Evolutionary conservation across 1,284 basidiomycete species (phyloP).

Genomic region (Salmacisia buchloeana): DNA sequence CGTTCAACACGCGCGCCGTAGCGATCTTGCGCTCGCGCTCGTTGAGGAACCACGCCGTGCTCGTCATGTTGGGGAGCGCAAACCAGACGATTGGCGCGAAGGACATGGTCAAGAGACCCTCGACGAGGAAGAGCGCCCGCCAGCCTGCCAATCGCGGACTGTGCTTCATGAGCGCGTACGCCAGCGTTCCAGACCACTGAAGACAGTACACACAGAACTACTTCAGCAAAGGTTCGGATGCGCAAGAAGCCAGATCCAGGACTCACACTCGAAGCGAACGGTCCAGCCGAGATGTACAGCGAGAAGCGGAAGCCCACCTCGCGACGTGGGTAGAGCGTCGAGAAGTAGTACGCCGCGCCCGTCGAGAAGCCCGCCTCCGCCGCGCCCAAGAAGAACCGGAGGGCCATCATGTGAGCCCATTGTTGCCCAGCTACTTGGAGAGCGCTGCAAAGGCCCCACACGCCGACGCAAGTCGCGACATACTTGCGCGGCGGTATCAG

Average conservation of each 20-base stretch:
- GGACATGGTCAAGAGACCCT: constrained; percentile 38
- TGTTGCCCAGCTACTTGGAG: constrained; percentile 35
- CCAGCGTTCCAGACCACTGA: constrained; percentile 24
- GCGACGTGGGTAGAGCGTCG: constrained; percentile 37
- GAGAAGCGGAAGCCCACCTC: constrained; percentile 45
- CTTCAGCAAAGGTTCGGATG: constrained; percentile 17
- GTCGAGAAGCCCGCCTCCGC: constrained; percentile 41
- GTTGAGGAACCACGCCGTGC: constrained; percentile 32
- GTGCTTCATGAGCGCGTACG: constrained; percentile 38
- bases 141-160: constrained; percentile 25
- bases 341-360: constrained; percentile 33
- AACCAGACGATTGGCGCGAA: constrained; percentile 30
- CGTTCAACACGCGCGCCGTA: constrained; percentile 27
- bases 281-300: constrained; percentile 21
- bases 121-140: constrained; percentile 40
- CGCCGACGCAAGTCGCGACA: constrained; percentile 31
- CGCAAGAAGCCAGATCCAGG: no score
- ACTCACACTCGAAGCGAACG: constrained; percentile 15
- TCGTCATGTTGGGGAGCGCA: constrained; percentile 35
- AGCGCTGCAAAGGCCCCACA: constrained; percentile 32
- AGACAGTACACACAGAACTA: background rate
- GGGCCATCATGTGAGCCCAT: constrained; percentile 35
- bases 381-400: constrained; percentile 38
- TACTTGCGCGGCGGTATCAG: constrained; percentile 31
- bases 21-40: constrained; percentile 34